A percentile compares a stretch with the other conserved stretches of the same genome.
These are phyloP conservation scores for Dalbergia cochinchinensis DNA, from an alignment of 306 rosid species.

Conservation along the genomic window DNA sequence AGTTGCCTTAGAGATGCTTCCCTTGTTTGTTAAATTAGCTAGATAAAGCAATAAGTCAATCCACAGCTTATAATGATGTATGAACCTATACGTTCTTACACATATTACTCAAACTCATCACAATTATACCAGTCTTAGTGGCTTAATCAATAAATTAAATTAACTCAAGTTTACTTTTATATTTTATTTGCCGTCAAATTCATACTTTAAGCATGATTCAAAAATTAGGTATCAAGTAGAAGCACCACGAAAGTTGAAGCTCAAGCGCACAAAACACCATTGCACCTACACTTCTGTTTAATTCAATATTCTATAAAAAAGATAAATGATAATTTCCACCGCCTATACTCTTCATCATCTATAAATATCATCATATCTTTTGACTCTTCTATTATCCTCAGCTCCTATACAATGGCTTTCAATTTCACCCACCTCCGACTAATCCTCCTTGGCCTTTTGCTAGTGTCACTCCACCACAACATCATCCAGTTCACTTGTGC, in stretches of 20 bases:
- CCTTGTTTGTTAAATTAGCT: not conserved
- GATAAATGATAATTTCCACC: not conserved
- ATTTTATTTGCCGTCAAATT: not conserved
- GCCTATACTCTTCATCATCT: not conserved
- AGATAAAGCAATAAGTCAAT: not conserved
- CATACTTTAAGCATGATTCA: not conserved
- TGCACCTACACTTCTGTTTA: not conserved
- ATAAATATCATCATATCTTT: conserved; percentile 5
- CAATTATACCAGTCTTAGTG: no score
- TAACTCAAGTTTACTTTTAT: no score
- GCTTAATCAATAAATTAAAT: no score
- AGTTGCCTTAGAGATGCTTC: not conserved
- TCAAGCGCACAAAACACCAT: not conserved
- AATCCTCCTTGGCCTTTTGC: conserved; percentile 1
- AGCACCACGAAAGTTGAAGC: conserved; percentile 32
- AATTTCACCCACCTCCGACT: conserved; percentile 12
- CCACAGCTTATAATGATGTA: not conserved
- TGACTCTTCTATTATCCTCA: not conserved
- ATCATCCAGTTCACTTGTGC: conserved; percentile 29
- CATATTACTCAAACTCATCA: no score
- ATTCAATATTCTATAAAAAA: not conserved
- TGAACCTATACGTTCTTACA: not conserved
- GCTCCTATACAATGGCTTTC: conserved; percentile 21
- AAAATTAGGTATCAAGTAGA: conserved; percentile 38
- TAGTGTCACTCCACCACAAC: conserved; percentile 7